These are phyloP conservation scores for Vitis hybrid DNA, from an alignment of 177 flowering plant genomes.

Conservation along the genomic window DNA sequence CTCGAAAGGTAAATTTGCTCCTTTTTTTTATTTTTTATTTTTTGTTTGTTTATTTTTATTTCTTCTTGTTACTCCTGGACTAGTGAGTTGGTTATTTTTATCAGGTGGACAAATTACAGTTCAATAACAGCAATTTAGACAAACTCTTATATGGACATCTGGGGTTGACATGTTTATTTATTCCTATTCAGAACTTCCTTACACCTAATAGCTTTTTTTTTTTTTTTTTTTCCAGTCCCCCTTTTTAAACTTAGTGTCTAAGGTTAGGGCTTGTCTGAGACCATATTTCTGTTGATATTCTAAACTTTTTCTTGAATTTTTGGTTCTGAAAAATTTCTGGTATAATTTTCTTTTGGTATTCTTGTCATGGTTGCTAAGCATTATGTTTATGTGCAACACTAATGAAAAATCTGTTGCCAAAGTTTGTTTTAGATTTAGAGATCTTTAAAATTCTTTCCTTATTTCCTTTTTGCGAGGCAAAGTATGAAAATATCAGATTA, in stretches of 20 bases:
- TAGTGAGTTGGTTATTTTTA: not conserved
- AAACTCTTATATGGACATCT: not conserved
- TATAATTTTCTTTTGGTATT: no score
- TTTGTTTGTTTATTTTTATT: not conserved
- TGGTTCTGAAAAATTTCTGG: no score
- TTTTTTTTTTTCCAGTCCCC: not conserved
- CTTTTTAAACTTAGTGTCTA: not conserved
- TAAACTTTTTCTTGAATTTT: no score
- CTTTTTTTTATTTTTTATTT: not conserved
- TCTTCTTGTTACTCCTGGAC: not conserved
- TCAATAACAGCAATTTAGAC: not conserved
- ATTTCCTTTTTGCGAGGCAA: no score
- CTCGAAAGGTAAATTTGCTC: constrained; percentile 48
- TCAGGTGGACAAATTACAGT: not conserved
- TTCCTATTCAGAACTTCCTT: not conserved
- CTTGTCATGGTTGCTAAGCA: no score
- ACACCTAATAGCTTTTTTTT: not conserved
- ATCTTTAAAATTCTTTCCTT: no score
- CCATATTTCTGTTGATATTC: not conserved
- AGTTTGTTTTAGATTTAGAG: no score
- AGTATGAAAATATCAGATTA: no score
- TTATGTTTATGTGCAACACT: no score
- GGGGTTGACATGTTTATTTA: not conserved
- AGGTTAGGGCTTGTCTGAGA: not conserved
- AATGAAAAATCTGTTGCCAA: no score